Evolutionary conservation across 2,329 filamentous ascomycete genomes (phyloP).

Genomic region (Penicillium glabrum): DNA sequence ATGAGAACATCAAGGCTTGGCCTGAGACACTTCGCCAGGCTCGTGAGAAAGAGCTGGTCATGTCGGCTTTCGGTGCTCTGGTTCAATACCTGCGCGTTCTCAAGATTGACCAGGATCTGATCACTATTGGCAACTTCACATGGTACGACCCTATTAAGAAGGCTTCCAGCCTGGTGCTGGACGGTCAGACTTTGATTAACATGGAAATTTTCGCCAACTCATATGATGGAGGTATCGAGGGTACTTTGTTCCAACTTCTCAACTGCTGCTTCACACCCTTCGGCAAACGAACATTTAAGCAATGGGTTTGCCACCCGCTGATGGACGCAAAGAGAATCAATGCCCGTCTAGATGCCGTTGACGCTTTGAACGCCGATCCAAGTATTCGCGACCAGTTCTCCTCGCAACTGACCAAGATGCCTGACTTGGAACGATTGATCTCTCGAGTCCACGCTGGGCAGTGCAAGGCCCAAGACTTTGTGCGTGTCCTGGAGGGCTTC

Average conservation of each 20-base stretch:
- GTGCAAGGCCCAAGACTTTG: conserved; percentile 90
- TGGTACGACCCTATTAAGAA: conserved; percentile 94
- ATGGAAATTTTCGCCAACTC: conserved; percentile 96
- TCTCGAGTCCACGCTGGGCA: conserved; percentile 89
- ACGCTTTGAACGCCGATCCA: conserved; percentile 82
- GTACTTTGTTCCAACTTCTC: conserved; percentile 84
- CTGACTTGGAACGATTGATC: conserved; percentile 89
- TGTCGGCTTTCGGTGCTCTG: conserved; percentile 88
- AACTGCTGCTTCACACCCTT: conserved; percentile 96
- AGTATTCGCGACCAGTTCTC: conserved; percentile 83
- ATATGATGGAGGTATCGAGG: conserved; percentile 78
- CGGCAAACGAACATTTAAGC: conserved; percentile 90
- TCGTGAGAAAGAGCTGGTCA: conserved; percentile 74
- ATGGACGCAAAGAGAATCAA: conserved; percentile 87
- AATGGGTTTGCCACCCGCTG: conserved; percentile 96
- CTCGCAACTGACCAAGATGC: conserved; percentile 83
- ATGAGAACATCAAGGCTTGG: conserved; percentile 68
- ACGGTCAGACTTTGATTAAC: conserved; percentile 95
- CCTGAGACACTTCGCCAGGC: conserved; percentile 71
- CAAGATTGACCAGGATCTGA: conserved; percentile 82
- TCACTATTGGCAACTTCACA: conserved; percentile 87
- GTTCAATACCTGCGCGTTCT: conserved; percentile 82
- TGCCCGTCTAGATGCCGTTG: conserved; percentile 88
- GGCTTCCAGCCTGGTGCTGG: conserved; percentile 81
- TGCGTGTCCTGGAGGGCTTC: conserved; percentile 90